These are phyloP conservation scores for Pleodorina starrii DNA, from an alignment of 139 green algal species.

Conservation along the genomic window DNA sequence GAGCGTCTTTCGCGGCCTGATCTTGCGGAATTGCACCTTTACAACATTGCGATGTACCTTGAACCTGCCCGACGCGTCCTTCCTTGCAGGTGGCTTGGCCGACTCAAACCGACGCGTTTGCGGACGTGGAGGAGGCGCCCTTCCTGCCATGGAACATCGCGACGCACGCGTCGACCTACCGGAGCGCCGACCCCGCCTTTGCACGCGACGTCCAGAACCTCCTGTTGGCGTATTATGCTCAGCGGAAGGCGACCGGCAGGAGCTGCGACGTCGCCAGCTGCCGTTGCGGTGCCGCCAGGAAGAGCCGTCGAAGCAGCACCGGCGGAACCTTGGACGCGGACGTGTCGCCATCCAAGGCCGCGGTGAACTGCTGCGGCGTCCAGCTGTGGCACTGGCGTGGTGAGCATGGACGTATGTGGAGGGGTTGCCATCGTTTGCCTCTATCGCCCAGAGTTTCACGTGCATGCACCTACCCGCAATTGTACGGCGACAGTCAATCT, in stretches of 20 bases:
- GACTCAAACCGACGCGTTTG: background rate
- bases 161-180: background rate
- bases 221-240: background rate
- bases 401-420: background rate
- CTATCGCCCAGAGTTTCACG: no score
- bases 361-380: background rate
- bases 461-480: no score
- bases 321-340: background rate
- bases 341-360: background rate
- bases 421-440: background rate
- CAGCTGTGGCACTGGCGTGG: slow-evolving; percentile 9
- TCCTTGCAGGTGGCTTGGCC: slow-evolving; percentile 19
- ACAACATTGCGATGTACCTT: background rate
- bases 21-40: background rate
- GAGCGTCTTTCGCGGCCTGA: background rate
- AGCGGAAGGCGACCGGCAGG: background rate
- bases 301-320: slow-evolving; percentile 5
- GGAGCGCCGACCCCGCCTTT: background rate
- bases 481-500: no score
- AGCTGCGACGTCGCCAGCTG: background rate
- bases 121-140: slow-evolving; percentile 1
- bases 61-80: no score
- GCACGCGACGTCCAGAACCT: background rate
- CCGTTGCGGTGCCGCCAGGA: background rate
- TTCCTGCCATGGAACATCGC: background rate